Base-by-base conservation (phyloP, 176 grass and related monocot genomes). In the Aegilops tauschii region DNA sequence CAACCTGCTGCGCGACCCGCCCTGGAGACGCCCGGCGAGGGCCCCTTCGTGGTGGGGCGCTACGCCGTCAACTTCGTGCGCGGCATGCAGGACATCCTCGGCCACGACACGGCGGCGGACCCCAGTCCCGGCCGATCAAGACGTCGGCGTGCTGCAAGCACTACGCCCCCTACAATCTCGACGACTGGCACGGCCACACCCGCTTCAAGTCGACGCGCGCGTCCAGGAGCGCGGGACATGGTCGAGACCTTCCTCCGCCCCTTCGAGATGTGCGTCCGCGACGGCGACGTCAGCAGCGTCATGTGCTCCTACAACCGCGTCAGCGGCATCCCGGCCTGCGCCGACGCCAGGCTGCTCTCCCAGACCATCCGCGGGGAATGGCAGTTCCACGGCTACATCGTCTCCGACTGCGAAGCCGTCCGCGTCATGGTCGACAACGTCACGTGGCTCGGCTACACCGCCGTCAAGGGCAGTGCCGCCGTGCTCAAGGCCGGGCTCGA, bases 381-480 rank as follows among this genome's bases (percentile, higher is more conserved):
- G 31, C 31, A 32, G 31, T 32, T 93, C 21, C 83, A 88, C 83
- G 88, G 91, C 6, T 93, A 93, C 74, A 83, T 93, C 32, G 91
- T 93, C 40, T 93, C 88, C 36, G 91, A 93, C 76, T 90, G 88
- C 71, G 91, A 93, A 73, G 80, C 91, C 4, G 85, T 90, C 1
- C 80, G 61, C 13, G 87, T 92, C 54, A 20, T 90, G 35, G 12
- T 85, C 70, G 61, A 87, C 14, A 9, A 44, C 37, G 75, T 65
- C 16, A 59, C 66, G 2, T 92, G 88, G 86, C 86, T 83, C 76
- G 80, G 84, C 3, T 17, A 40, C 78, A 78, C 84, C 4, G 80
- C 62, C 31, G 3, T 32, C 31, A 32, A 32, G 31, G 31, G 31
- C 31, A 32, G 31, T 32, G 31, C 31, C 31, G 31, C 31, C 31